These are phyloP conservation scores for Hypomontagnella monticulosa DNA, from an alignment of 495 filamentous ascomycete genomes.

Conservation along the genomic window DNA sequence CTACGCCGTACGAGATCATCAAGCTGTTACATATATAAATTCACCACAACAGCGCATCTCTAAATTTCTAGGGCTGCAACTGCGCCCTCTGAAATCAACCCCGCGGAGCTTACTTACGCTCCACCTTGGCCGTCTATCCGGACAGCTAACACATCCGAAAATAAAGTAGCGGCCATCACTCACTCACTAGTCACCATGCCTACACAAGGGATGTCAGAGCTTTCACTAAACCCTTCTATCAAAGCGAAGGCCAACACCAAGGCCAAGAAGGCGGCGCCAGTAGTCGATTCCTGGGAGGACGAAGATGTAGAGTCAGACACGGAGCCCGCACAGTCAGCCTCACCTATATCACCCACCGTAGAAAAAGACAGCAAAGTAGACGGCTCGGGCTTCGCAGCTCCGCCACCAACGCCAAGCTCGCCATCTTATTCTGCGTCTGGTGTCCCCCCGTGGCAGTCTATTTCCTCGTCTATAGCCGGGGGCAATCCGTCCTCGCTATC, in stretches of 20 bases:
- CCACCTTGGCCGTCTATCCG: not conserved
- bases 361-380: slow-evolving; percentile 41
- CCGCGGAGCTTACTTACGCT: not conserved
- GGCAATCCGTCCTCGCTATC: slow-evolving; percentile 27
- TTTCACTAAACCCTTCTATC: slow-evolving; percentile 45
- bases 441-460: slow-evolving; percentile 31
- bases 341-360: slow-evolving; percentile 42
- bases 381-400: slow-evolving; percentile 52
- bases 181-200: slow-evolving; percentile 19
- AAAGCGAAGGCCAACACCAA: slow-evolving; percentile 36
- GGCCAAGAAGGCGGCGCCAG: slow-evolving; percentile 51
- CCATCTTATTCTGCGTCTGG: slow-evolving; percentile 51
- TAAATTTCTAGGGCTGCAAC: no score
- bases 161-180: not conserved
- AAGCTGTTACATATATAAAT: no score
- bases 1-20: not conserved
- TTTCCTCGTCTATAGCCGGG: not conserved
- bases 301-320: slow-evolving; percentile 62
- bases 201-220: slow-evolving; percentile 48
- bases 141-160: not conserved
- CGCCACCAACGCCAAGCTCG: slow-evolving; percentile 70
- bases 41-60: no score
- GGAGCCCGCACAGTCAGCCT: slow-evolving; percentile 44
- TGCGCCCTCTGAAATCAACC: no score
- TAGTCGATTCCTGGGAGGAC: slow-evolving; percentile 90